Evolutionary conservation across 192 early-diverging fungal genomes (phyloP).

Genomic region (Coemansia sp.): DNA sequence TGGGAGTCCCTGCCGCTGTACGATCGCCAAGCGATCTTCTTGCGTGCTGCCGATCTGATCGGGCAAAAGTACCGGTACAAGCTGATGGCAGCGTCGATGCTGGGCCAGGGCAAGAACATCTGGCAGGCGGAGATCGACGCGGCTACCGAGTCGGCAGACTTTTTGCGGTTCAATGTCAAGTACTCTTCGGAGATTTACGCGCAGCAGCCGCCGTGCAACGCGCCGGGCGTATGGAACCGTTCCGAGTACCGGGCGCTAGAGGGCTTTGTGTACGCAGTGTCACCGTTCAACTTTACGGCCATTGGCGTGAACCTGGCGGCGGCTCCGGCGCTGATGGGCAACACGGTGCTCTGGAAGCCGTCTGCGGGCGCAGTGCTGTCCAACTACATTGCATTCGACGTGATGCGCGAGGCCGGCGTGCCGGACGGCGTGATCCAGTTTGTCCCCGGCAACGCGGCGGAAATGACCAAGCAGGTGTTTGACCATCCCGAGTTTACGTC

Average conservation of each 20-base stretch:
- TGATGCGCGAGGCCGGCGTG: constrained; percentile 92
- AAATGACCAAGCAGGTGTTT: constrained; percentile 78
- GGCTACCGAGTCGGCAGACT: constrained; percentile 91
- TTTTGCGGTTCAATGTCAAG: constrained; percentile 93
- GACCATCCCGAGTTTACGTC: constrained; percentile 90
- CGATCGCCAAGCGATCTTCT: constrained; percentile 92
- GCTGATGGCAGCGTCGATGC: constrained; percentile 92
- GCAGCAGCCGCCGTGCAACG: constrained; percentile 89
- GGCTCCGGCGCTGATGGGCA: constrained; percentile 96
- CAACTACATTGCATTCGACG: constrained; percentile 87
- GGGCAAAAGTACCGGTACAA: constrained; percentile 87
- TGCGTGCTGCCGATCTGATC: constrained; percentile 95
- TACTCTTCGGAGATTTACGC: constrained; percentile 91
- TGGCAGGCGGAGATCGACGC: constrained; percentile 99
- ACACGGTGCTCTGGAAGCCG: constrained; percentile 97
- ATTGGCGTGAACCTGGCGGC: constrained; percentile 93
- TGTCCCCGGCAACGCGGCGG: constrained; percentile 83
- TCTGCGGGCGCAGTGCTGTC: constrained; percentile 81
- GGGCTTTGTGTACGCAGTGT: constrained; percentile 96
- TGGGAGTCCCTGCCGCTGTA: constrained; percentile 94
- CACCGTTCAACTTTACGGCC: constrained; percentile 99
- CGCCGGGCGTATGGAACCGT: constrained; percentile 85
- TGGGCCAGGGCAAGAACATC: constrained; percentile 97
- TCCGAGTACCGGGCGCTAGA: constrained; percentile 94
- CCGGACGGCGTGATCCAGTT: constrained; percentile 98